Evolutionary conservation across 768 basidiomycete species (phyloP).

Genomic region (Russula vinacea): DNA sequence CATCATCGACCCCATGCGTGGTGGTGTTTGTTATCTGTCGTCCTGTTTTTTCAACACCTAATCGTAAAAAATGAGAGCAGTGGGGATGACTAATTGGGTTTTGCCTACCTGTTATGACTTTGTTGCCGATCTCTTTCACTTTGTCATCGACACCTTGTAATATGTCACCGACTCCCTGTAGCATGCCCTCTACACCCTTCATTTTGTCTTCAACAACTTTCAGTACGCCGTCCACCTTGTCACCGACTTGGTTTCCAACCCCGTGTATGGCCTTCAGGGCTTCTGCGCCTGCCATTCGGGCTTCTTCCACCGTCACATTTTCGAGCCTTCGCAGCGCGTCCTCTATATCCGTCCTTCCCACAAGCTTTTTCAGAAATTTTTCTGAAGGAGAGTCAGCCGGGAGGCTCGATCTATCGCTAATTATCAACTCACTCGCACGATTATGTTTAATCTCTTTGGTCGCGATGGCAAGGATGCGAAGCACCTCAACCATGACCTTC

Average conservation of each 20-base stretch:
- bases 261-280: neutral
- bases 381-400: neutral
- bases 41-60: neutral
- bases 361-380: neutral
- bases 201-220: slow-evolving; percentile 5
- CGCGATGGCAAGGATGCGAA: neutral
- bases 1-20: neutral
- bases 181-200: neutral
- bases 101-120: neutral
- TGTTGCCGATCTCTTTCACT: neutral
- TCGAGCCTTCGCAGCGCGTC: slow-evolving; percentile 2
- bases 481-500: slow-evolving; percentile 3
- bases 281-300: neutral
- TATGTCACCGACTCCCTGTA: neutral
- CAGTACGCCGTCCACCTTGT: neutral
- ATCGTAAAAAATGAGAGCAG: neutral
- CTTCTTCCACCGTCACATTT: slow-evolving; percentile 5
- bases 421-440: neutral
- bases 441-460: slow-evolving; percentile 2
- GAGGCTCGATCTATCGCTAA: too few relatives aligned
- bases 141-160: neutral
- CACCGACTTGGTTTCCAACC: neutral
- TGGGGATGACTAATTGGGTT: neutral
- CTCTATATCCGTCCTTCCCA: neutral
- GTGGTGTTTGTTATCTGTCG: neutral